Conservation (phyloP, 1,139 yeast genomes). For the Groenewaldozyma sp. region DNA sequence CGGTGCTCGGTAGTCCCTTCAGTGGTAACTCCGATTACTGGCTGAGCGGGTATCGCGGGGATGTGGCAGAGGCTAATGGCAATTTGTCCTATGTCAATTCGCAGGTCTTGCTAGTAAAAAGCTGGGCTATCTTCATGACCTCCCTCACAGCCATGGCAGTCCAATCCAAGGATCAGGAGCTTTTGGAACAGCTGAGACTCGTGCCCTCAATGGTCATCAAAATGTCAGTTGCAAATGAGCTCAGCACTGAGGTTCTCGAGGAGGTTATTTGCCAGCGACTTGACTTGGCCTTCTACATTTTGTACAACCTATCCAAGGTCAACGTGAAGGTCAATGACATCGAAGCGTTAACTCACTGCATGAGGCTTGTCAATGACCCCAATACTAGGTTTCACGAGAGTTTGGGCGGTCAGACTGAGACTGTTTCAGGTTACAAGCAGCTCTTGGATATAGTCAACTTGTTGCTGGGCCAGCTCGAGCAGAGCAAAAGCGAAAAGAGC, state of each 20-base stretch:
- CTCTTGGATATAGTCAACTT: conserved; percentile 21
- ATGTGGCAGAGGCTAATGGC: conserved; percentile 51
- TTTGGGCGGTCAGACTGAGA: conserved; percentile 8
- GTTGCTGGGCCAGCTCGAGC: conserved; percentile 18
- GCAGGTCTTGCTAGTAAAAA: conserved; percentile 59
- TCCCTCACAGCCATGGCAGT: conserved; percentile 44
- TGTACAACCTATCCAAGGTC: conserved; percentile 37
- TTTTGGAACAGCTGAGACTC: conserved; percentile 27
- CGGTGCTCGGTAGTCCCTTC: conserved; percentile 33
- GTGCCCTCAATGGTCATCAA: conserved; percentile 44
- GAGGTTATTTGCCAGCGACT: conserved; percentile 53
- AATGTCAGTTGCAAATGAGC: conserved; percentile 46
- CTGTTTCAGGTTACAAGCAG: conserved; percentile 15
- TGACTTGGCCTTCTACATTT: conserved; percentile 60
- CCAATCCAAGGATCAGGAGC: conserved; percentile 27
- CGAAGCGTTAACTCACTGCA: conserved; percentile 14
- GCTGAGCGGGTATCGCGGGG: conserved; percentile 40
- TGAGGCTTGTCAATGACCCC: conserved; percentile 19
- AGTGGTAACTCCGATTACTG: conserved; percentile 37
- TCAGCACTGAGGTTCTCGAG: conserved; percentile 39
- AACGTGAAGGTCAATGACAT: conserved; percentile 8
- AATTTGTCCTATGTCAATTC: conserved; percentile 58
- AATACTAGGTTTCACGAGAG: conserved; percentile 17
- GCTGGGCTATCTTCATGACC: conserved; percentile 71
- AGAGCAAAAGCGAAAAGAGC: neutral